These are phyloP conservation scores for Polytrichum commune DNA, from an alignment of 225 moss, liverwort and hornwort genomes.

Conservation along the genomic window DNA sequence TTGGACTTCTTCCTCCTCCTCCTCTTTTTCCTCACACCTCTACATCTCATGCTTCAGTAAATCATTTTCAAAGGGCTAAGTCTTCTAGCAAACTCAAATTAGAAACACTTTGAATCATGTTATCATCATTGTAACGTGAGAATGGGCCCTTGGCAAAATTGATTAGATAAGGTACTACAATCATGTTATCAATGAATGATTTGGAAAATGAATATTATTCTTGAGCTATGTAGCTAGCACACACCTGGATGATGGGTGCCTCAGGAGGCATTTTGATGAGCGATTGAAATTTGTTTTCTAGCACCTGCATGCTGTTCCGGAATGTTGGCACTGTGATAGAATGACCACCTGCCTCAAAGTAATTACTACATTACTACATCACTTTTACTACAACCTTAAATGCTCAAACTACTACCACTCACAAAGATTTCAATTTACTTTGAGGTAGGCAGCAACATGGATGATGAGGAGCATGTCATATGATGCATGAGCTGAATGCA, in stretches of 20 bases:
- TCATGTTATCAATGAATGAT: background rate
- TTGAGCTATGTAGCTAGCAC: background rate
- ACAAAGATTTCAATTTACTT: too few relatives aligned
- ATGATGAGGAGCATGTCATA: too few relatives aligned
- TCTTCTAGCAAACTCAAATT: background rate
- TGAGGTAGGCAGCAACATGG: too few relatives aligned
- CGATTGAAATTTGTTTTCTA: conserved; percentile 31
- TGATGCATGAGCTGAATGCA: too few relatives aligned
- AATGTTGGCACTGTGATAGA: conserved; percentile 32
- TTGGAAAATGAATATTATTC: background rate
- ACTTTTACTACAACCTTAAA: too few relatives aligned
- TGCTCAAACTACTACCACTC: too few relatives aligned
- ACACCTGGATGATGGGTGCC: conserved; percentile 19
- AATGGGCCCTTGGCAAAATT: background rate
- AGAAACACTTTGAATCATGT: too few relatives aligned
- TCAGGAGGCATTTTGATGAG: conserved; percentile 23
- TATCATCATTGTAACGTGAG: background rate
- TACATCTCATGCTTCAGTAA: too few relatives aligned
- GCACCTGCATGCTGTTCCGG: conserved; percentile 21
- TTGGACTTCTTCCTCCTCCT: conserved; percentile 15
- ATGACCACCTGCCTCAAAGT: conserved; percentile 31
- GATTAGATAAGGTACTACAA: too few relatives aligned
- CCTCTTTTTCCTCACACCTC: conserved; percentile 16
- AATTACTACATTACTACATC: too few relatives aligned
- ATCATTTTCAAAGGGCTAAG: too few relatives aligned